Percentiles rank a stretch among this genome's conserved stretches.
Conservation (phyloP, 2,329 filamentous ascomycete genomes). For the Colletotrichum horii region DNA sequence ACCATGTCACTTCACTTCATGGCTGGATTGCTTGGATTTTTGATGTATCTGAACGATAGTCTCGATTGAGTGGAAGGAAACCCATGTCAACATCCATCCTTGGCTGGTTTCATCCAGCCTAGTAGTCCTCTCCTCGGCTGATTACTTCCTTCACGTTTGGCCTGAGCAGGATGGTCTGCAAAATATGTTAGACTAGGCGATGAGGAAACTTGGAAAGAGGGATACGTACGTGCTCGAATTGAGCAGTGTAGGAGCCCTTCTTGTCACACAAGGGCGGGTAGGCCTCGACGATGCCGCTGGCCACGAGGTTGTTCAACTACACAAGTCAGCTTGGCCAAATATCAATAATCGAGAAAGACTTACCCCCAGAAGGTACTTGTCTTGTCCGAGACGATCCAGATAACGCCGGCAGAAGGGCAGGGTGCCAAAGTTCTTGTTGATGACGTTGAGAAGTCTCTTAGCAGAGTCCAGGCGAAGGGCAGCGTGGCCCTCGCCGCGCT, state of each 20-base stretch:
- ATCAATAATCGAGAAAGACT: conserved; percentile 39
- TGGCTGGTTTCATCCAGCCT: conserved; percentile 27
- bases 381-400: conserved; percentile 88
- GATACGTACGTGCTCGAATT: conserved; percentile 86
- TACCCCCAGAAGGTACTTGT: conserved; percentile 91
- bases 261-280: conserved; percentile 90
- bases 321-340: conserved; percentile 26
- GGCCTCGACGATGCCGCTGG: conserved; percentile 82
- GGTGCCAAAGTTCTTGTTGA: conserved; percentile 96
- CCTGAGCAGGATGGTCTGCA: conserved; percentile 75
- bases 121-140: conserved; percentile 86
- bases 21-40: conserved; percentile 8
- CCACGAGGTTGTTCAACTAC: conserved; percentile 85
- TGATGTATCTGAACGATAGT: conserved; percentile 15
- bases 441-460: conserved; percentile 83
- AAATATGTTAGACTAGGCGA: conserved; percentile 16
- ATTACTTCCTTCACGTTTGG: conserved; percentile 88
- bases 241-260: conserved; percentile 93
- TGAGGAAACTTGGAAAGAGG: background rate
- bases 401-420: conserved; percentile 91
- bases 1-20: background rate
- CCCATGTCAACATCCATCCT: conserved; percentile 1
- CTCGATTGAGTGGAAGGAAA: conserved; percentile 13
- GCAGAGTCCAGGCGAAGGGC: conserved; percentile 81
- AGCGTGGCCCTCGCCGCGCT: conserved; percentile 74